Percentiles rank a stretch among this genome's conserved stretches.
These are phyloP conservation scores for Camelina neglecta DNA, from an alignment of 345 rosid species.

Conservation along the genomic window DNA sequence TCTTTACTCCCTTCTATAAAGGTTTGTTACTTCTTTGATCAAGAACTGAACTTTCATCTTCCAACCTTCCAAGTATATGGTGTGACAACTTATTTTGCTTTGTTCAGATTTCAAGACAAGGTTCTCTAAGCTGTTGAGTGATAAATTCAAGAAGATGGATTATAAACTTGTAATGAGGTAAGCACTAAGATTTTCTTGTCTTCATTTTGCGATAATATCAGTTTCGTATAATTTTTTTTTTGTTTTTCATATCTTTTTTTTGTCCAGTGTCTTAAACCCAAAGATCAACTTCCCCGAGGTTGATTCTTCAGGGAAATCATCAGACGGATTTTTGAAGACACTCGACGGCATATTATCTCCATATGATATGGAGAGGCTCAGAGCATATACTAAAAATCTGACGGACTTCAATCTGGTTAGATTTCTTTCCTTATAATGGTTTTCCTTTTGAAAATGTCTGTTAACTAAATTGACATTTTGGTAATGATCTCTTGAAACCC, in stretches of 20 bases:
- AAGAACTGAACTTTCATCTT: conserved; percentile 8
- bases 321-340: conserved; percentile 61
- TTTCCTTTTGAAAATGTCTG: conserved; percentile 13
- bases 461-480: conserved; percentile 1
- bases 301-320: conserved; percentile 44
- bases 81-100: conserved; percentile 31
- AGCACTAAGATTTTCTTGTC: conserved; percentile 35
- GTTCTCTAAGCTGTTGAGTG: conserved; percentile 65
- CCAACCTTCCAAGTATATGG: background rate
- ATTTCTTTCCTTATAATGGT: background rate
- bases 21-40: conserved; percentile 51
- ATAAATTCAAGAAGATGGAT: conserved; percentile 71
- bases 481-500: background rate
- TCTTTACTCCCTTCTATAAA: conserved; percentile 85
- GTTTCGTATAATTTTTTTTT: background rate
- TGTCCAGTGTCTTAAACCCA: conserved; percentile 82
- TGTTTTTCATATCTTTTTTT: background rate
- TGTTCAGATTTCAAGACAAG: conserved; percentile 73
- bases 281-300: conserved; percentile 63
- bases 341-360: conserved; percentile 58
- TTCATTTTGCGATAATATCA: background rate
- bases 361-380: conserved; percentile 68
- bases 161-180: conserved; percentile 96
- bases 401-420: conserved; percentile 75
- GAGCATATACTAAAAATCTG: conserved; percentile 70